Evolutionary conservation across 345 rosid species (phyloP), one percentile per base, ranked within the genome.

Genomic region (Gossypium anomalum): DNA sequence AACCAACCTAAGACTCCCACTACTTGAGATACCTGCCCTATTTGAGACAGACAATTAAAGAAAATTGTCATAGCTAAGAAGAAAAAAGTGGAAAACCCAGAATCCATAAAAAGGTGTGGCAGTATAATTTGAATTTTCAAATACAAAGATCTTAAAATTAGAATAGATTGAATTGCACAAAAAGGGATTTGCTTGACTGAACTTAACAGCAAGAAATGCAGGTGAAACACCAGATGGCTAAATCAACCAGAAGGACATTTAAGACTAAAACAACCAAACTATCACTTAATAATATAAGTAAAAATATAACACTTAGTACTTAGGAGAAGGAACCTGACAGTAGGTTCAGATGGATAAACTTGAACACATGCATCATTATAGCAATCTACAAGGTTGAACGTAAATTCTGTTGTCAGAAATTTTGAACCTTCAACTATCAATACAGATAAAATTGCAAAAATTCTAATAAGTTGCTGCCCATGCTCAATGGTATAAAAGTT

Each of bases 351-450:
- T 15, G 2, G 3, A 44, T 43, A 65, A 65, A 65, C 15, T 43
- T 65, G 15, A 4, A 45, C 20, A 67, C 71, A 48, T 51, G 45
- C 44, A 49, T 51, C 17, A 29, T 11, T 9, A 69, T 52, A 69
- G 25, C 73, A 51, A 49, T 8, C 25, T 29, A 51, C 59, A 27
- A 51, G 58, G 59, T 29, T 69, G 45, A 27, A 69, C 17, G 27
- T n/a, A 51, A 69, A 69, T 69, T 23, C n/a, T 5, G 11, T 6
- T 51, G 10, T 69, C 47, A 27, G 23, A 51, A 51, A 9, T 9
- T 68, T 68, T 68, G 14, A 68, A 48, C 12, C 58, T 27, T 69
- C 16, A 69, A 27, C 25, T 16, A 69, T 69, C 45, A 52, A 51
- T 29, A 51, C 43, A 69, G 25, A 17, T 27, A 29, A 27, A 51